Evolutionary conservation across 164 flowering plant species (phyloP), one percentile per base, ranked within the genome.

Genomic region (Hamamelis virginiana): DNA sequence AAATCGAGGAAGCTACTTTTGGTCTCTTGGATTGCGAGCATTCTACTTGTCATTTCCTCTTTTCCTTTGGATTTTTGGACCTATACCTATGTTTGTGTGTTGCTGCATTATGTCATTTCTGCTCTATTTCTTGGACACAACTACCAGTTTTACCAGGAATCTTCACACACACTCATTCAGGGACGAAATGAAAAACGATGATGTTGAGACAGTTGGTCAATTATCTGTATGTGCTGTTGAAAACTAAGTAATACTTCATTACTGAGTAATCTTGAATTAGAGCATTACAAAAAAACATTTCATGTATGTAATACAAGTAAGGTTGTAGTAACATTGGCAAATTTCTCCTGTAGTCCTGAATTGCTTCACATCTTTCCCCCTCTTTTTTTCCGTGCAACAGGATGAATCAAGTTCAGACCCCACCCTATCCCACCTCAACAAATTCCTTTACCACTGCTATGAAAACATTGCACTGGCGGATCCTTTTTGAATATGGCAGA

Each of bases 1-100:
- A 72, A 87, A 89, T 62, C 74, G 89, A 18, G 97, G 89, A 27
- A 82, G 94, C 74, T 66, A 56, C 55, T 91, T 89, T 56, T 92
- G 95, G 96, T 91, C 96, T 0, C 77, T 91, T n/a, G 94, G 98
- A 18, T 70, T 92, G 59, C 71, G 95, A 66, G 86, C 96, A 8
- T 88, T 89, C 77, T 89, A 92, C 71, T 23, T 84, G 14, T 83
- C 89, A 9, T 82, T 85, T 67, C 87, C 88, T 71, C 84, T 87
- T 41, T 80, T 87, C 66, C 84, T 87, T 3, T 86, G 92, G 89
- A 80, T 74, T 21, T 84, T 84, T 62, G 89, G 89, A 11, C 85
- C 88, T 0, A 76, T 87, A 57, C 78, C 81, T 15, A 82, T 82
- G 81, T 68, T 82, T 53, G 76, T 71, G 0, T 83, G 91, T 62